Base-by-base conservation (phyloP, 2,329 filamentous ascomycete species). In the Colletotrichum gloeosporioides region DNA sequence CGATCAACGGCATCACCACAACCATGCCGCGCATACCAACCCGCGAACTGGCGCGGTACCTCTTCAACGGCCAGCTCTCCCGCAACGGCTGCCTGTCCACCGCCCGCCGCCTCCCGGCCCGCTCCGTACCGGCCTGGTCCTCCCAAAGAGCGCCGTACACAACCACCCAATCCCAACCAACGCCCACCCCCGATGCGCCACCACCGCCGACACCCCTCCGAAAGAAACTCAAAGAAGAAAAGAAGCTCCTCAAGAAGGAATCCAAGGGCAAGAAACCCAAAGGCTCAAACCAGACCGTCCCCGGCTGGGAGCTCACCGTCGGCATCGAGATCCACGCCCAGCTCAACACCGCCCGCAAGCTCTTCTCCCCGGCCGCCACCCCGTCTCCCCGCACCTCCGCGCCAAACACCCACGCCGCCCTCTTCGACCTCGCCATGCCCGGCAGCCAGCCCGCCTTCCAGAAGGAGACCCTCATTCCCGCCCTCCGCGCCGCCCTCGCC, bases 321-420 rank as follows among this genome's bases (percentile, higher is more conserved):
- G 97, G 97, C 77, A 96, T 99, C 79, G 97, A 99, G 87, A 97
- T 99, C 78, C 97, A 99, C 83, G 97, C 97, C 25, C 96, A 99
- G 85, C 89, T 99, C 81, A 98, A 99, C 85, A 97, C 96, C 0
- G 89, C 91, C 6, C 90, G 90, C 81, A 99, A 99, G 86, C 91
- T 99, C 72, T 99, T 99, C 87, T 99, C 97, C 2, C 84, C 90
- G 49, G 93, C 93, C 13, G 84, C 87, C 15, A 93, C 92, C 0
- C 91, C 1, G 90, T 92, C 80, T 88, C 4, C 95, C 96, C 8
- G 8, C 44, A 22, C 39, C 10, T 53, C 44, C n/a, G 44, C 44
- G n/a, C 44, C 44, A 22, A 99, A 99, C 83, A 93, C 92, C n/a
- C 94, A 96, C 85, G 95, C 98, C 49, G 93, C 96, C 4, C 90